Conservation (phyloP, 2,329 filamentous ascomycete species). For the Claviceps paspali region DNA sequence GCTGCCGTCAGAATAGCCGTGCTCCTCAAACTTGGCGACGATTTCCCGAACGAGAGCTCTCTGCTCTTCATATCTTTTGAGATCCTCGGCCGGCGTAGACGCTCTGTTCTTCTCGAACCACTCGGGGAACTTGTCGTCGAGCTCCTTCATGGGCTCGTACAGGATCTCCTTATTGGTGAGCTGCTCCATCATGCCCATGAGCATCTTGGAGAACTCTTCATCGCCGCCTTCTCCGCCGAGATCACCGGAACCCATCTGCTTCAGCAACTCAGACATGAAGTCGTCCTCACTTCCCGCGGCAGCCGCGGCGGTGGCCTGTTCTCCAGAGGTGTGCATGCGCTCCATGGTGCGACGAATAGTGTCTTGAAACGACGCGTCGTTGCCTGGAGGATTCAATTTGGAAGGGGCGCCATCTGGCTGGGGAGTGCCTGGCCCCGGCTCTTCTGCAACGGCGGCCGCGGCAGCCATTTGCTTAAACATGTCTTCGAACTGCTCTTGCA, state of each 20-base stretch:
- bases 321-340: slow-evolving; percentile 80
- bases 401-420: slow-evolving; percentile 10
- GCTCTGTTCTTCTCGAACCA: slow-evolving; percentile 72
- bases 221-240: slow-evolving; percentile 45
- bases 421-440: not conserved
- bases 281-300: slow-evolving; percentile 56
- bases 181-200: slow-evolving; percentile 98
- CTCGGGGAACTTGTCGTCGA: slow-evolving; percentile 77
- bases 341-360: slow-evolving; percentile 91
- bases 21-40: slow-evolving; percentile 73
- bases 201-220: slow-evolving; percentile 85
- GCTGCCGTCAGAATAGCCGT: slow-evolving; percentile 69
- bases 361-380: slow-evolving; percentile 63
- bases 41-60: slow-evolving; percentile 70
- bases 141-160: slow-evolving; percentile 97
- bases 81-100: slow-evolving; percentile 52
- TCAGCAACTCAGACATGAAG: slow-evolving; percentile 81
- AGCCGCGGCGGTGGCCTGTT: slow-evolving; percentile 67
- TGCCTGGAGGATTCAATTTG: slow-evolving; percentile 20
- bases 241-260: slow-evolving; percentile 55
- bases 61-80: slow-evolving; percentile 70
- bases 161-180: slow-evolving; percentile 96
- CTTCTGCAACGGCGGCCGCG: slow-evolving; percentile 22
- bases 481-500: slow-evolving; percentile 64
- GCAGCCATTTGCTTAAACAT: slow-evolving; percentile 59